Percentiles rank a stretch among this genome's conserved stretches.
Evolutionary conservation across 306 rosid species (phyloP).

Genomic region (Lagenaria siceraria): DNA sequence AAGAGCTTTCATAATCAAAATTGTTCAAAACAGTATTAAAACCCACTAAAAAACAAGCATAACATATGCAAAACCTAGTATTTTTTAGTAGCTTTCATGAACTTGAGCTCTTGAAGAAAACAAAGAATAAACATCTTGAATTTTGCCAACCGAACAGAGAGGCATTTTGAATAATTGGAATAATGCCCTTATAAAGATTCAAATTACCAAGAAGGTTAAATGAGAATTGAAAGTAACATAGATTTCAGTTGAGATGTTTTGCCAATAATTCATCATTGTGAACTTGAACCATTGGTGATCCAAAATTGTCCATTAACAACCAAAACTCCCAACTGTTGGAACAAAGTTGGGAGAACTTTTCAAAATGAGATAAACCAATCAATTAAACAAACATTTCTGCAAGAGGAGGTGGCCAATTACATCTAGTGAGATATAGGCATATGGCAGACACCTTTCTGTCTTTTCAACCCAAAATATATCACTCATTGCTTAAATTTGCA

Average conservation of each 20-base stretch:
- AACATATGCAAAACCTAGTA: neutral
- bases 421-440: neutral
- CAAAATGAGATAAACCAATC: neutral
- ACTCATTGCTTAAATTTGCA: neutral
- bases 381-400: neutral
- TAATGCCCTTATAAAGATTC: neutral
- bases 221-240: neutral
- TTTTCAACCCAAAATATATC: constrained; percentile 4
- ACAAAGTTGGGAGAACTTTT: neutral
- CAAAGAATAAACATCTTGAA: neutral
- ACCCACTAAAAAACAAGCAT: neutral
- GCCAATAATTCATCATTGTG: neutral
- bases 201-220: neutral
- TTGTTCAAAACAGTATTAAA: neutral
- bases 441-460: constrained; percentile 5
- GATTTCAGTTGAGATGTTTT: neutral
- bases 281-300: neutral
- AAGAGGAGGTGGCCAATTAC: constrained; percentile 1
- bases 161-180: neutral
- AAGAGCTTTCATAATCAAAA: neutral
- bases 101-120: neutral
- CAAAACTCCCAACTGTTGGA: neutral
- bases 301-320: neutral
- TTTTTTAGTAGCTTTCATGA: neutral
- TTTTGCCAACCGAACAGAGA: neutral